These are phyloP conservation scores for Lyophyllum atratum DNA, from an alignment of 768 basidiomycete genomes.

Conservation along the genomic window DNA sequence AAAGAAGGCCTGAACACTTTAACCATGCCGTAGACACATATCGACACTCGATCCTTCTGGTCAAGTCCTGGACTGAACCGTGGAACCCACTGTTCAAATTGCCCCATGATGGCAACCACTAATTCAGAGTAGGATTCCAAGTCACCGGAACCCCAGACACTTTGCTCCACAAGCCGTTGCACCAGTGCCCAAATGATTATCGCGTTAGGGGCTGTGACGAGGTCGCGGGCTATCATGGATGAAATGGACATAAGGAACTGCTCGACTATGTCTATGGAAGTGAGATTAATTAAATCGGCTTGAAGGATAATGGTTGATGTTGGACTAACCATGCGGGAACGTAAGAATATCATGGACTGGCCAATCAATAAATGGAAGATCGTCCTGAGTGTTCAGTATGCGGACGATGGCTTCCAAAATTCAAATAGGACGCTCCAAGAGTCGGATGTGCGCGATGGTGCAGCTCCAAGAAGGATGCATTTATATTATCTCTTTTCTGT, in stretches of 20 bases:
- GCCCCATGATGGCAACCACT: slow-evolving; percentile 26
- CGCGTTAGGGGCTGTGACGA: slow-evolving; percentile 27
- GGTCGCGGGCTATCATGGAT: slow-evolving; percentile 22
- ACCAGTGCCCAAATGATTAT: slow-evolving; percentile 28
- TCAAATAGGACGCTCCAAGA: slow-evolving; percentile 27
- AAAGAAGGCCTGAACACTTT: slow-evolving; percentile 23
- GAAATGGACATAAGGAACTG: slow-evolving; percentile 30
- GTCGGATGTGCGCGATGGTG: slow-evolving; percentile 25
- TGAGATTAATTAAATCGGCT: neutral
- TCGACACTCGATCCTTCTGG: slow-evolving; percentile 27
- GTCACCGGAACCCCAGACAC: slow-evolving; percentile 7
- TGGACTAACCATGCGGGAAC: slow-evolving; percentile 24
- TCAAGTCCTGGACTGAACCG: slow-evolving; percentile 20
- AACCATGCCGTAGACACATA: slow-evolving; percentile 32
- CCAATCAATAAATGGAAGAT: slow-evolving; percentile 32
- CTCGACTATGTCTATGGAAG: slow-evolving; percentile 20
- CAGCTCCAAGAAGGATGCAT: slow-evolving; percentile 29
- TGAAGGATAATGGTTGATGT: neutral
- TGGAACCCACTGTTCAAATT: slow-evolving; percentile 26
- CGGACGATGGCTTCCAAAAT: slow-evolving; percentile 29
- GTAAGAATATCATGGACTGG: slow-evolving; percentile 22
- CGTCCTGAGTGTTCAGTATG: slow-evolving; percentile 33
- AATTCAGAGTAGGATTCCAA: slow-evolving; percentile 20
- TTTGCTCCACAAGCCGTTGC: slow-evolving; percentile 22
- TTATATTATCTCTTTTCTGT: slow-evolving; percentile 22